These are phyloP conservation scores for Cutaneotrichosporon cutaneum DNA, from an alignment of 1,284 basidiomycete species.

Conservation along the genomic window DNA sequence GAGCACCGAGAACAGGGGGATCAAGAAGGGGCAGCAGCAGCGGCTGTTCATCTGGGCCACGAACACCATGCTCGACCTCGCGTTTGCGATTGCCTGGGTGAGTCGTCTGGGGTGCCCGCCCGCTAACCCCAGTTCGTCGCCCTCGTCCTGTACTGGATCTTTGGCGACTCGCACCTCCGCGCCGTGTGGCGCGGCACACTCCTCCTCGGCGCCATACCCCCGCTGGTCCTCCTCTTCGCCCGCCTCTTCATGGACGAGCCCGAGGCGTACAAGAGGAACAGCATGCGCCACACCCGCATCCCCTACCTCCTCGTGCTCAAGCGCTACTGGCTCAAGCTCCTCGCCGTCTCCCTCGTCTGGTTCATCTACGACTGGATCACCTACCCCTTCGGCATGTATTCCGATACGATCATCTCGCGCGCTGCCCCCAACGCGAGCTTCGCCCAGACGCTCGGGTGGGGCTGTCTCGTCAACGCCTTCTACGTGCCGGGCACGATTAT, in stretches of 20 bases:
- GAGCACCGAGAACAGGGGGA: slow-evolving; percentile 71
- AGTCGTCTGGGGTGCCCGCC: background rate
- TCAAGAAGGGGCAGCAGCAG: slow-evolving; percentile 76
- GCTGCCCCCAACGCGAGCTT: slow-evolving; percentile 31
- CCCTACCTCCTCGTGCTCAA: slow-evolving; percentile 71
- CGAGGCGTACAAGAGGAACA: slow-evolving; percentile 51
- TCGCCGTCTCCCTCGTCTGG: slow-evolving; percentile 53
- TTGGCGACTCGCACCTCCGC: slow-evolving; percentile 69
- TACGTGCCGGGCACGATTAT: slow-evolving; percentile 50
- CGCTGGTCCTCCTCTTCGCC: slow-evolving; percentile 75
- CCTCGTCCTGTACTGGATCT: slow-evolving; percentile 82
- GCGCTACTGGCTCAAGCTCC: slow-evolving; percentile 60
- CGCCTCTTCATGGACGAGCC: slow-evolving; percentile 78
- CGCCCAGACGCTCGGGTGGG: slow-evolving; percentile 47
- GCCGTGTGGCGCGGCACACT: slow-evolving; percentile 85
- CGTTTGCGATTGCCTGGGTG: slow-evolving; percentile 68
- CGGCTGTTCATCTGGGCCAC: slow-evolving; percentile 66
- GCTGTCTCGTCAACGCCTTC: slow-evolving; percentile 54
- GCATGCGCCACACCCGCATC: slow-evolving; percentile 66
- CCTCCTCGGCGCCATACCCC: slow-evolving; percentile 82
- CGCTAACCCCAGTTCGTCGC: slow-evolving; percentile 66
- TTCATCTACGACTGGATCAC: slow-evolving; percentile 65
- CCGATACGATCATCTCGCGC: slow-evolving; percentile 59
- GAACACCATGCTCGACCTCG: slow-evolving; percentile 85
- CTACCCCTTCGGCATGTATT: slow-evolving; percentile 75